Evolutionary conservation across 2,329 filamentous ascomycete species (phyloP), one percentile per base, ranked within the genome.

Genomic region (Fusarium temperatum): DNA sequence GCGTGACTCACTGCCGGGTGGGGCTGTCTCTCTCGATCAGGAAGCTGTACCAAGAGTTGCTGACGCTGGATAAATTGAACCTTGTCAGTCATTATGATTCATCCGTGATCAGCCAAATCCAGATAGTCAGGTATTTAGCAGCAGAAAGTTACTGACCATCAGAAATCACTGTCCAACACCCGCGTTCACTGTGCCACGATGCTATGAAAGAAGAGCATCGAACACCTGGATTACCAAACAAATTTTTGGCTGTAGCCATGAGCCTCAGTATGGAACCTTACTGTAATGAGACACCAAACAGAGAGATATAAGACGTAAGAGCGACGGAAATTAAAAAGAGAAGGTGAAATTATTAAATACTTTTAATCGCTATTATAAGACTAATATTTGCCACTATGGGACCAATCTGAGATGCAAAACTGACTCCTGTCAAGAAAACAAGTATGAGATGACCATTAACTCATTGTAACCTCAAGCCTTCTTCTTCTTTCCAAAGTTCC

Each of bases 401-500:
- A n/a, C 35, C 24, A 55, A 55, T 28, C 24, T 55, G 24, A 55
- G 15, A 55, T 30, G 8, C 35, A n/a, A 41, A 55, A n/a, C 35
- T 10, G 24, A 39, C 35, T 28, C 48, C 4, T 6, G 6, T 15
- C 2, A 12, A 26, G 17, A 53, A 36, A 53, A 26, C 18, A 36
- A 35, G 17, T 35, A 35, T 20, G 17, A 20, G 12, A 24, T 6
- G 6, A 8, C 12, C 9, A 24, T 14, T 6, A n/a, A 35, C 30
- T 11, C 1, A 35, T 44, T 22, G 12, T 20, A 8, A 36, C 6
- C 8, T 63, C 28, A 73, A 20, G 41, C 70, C 70, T 56, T 63
- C 47, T 73, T 73, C 55, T 70, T 73, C 66, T 73, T 73, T 39
- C 70, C 70, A 12, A 73, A 38, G 30, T 59, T 74, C 72, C 72